Conservation (phyloP, 2,329 filamentous ascomycete genomes). For the Botrytis aclada region DNA sequence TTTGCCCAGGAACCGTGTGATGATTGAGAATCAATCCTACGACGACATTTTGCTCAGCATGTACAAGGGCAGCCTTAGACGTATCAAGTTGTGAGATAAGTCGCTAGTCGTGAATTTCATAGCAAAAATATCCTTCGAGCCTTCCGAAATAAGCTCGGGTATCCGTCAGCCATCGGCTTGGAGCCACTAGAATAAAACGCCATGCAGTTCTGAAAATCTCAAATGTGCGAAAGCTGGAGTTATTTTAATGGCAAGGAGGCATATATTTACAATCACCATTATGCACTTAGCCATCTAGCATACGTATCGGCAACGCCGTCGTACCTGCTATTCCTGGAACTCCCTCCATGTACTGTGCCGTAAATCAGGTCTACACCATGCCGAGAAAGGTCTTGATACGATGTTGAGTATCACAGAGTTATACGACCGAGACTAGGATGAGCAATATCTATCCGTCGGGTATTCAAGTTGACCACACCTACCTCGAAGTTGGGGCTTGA, state of each 20-base stretch:
- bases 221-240: neutral
- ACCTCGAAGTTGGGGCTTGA: neutral
- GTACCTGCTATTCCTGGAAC: neutral
- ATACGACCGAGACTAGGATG: constrained; percentile 1
- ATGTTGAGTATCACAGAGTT: neutral
- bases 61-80: neutral
- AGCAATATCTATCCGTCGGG: neutral
- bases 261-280: neutral
- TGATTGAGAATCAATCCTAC: neutral
- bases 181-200: neutral
- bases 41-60: neutral
- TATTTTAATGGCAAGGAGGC: neutral
- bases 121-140: neutral
- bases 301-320: neutral
- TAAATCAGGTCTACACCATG: neutral
- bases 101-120: neutral
- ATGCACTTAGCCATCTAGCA: constrained; percentile 1
- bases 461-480: neutral
- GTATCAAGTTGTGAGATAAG: neutral
- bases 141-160: neutral
- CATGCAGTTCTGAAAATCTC: neutral
- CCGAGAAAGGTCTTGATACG: neutral
- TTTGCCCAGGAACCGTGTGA: no score
- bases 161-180: neutral
- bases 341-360: neutral